Percentiles rank a stretch among this genome's conserved stretches.
These are phyloP conservation scores for Lipomyces spencermartinsiae DNA, from an alignment of 805 yeast genomes.

Conservation along the genomic window DNA sequence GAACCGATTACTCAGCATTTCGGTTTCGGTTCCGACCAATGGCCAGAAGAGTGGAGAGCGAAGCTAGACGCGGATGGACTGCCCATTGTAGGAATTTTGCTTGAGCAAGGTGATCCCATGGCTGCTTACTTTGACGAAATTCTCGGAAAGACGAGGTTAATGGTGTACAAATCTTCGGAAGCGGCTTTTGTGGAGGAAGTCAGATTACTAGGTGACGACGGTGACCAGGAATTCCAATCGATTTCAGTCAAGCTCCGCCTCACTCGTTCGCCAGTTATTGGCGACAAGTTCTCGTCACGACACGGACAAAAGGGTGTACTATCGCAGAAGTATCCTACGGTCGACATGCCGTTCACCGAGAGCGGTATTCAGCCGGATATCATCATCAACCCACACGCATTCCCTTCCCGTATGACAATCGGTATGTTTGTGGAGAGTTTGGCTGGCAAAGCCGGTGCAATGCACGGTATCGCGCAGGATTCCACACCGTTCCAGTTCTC, in stretches of 20 bases:
- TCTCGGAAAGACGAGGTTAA: slow-evolving; percentile 85
- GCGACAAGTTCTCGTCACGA: slow-evolving; percentile 96
- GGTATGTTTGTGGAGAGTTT: slow-evolving; percentile 99
- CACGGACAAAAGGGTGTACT: slow-evolving; percentile 99
- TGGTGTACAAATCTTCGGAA: slow-evolving; percentile 91
- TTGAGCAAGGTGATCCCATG: slow-evolving; percentile 95
- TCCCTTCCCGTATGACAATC: slow-evolving; percentile 99
- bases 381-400: slow-evolving; percentile 97
- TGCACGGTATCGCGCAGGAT: slow-evolving; percentile 97
- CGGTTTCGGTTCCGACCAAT: slow-evolving; percentile 90
- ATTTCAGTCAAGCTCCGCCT: slow-evolving; percentile 88
- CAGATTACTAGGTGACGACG: slow-evolving; percentile 86
- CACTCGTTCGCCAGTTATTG: slow-evolving; percentile 91
- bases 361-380: slow-evolving; percentile 97
- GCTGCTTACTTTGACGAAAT: slow-evolving; percentile 92
- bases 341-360: slow-evolving; percentile 97
- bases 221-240: slow-evolving; percentile 78
- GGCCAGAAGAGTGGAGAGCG: slow-evolving; percentile 91
- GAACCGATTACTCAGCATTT: slow-evolving; percentile 94
- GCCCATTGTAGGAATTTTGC: slow-evolving; percentile 84
- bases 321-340: slow-evolving; percentile 96
- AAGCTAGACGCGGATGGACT: slow-evolving; percentile 91
- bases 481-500: slow-evolving; percentile 95
- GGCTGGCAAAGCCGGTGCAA: slow-evolving; percentile 99
- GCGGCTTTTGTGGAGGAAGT: slow-evolving; percentile 96